Percentiles rank a stretch among this genome's conserved stretches.
Conservation (phyloP, 2,329 filamentous ascomycete genomes). For the Botrytis tulipae region DNA sequence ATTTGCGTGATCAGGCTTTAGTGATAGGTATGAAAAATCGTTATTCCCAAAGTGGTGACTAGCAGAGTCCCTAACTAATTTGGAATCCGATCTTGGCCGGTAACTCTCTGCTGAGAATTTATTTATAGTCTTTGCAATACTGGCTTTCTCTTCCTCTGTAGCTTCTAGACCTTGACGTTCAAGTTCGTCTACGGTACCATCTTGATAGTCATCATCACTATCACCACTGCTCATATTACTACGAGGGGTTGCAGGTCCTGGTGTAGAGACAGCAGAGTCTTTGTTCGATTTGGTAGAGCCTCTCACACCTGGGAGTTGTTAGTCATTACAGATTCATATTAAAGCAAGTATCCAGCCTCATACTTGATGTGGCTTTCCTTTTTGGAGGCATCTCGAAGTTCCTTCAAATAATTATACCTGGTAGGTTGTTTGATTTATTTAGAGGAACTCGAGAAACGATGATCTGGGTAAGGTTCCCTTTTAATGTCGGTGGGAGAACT, state of each 20-base stretch:
- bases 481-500: not conserved
- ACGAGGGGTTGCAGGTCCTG: slow-evolving; percentile 58
- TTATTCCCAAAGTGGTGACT: slow-evolving; percentile 39
- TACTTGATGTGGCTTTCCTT: slow-evolving; percentile 62
- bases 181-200: slow-evolving; percentile 13
- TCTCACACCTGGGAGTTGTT: slow-evolving; percentile 44
- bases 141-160: slow-evolving; percentile 51
- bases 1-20: slow-evolving; percentile 87
- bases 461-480: slow-evolving; percentile 8
- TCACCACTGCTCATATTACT: slow-evolving; percentile 56
- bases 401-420: slow-evolving; percentile 26
- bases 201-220: slow-evolving; percentile 46
- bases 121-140: slow-evolving; percentile 58
- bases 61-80: slow-evolving; percentile 35
- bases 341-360: slow-evolving; percentile 36
- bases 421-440: slow-evolving; percentile 20
- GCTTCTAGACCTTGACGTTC: slow-evolving; percentile 47
- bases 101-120: slow-evolving; percentile 50
- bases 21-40: slow-evolving; percentile 74
- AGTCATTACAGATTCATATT: slow-evolving; percentile 35
- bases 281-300: slow-evolving; percentile 55
- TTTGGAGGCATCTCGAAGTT: slow-evolving; percentile 62
- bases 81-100: slow-evolving; percentile 25
- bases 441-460: slow-evolving; percentile 16
- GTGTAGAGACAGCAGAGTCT: slow-evolving; percentile 58